Base-by-base conservation (phyloP, 1,284 basidiomycete genomes). In the Xerocomus minutiporus region DNA sequence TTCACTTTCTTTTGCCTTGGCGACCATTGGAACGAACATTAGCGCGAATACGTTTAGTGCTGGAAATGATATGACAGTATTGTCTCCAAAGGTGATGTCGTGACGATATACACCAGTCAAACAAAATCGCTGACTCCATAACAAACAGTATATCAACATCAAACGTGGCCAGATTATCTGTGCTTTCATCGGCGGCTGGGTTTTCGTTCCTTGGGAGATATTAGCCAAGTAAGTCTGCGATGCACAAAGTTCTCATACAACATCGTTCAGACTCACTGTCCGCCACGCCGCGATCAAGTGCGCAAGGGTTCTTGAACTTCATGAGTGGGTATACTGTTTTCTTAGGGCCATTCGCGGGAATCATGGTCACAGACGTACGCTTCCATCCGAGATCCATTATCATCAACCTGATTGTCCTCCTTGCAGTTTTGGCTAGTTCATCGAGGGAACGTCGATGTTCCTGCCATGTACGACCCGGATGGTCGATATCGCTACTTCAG, bases 281-380 rank as follows among this genome's bases (percentile, higher is more conserved):
- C 15, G n/a, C 36, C 8, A 20, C 15, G 36, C 36, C 5, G n/a
- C 13, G n/a, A 25, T 35, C 9, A 45, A 76, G 78, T 40, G 67
- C 82, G 5, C 54, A 71, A 55, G 73, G 75, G 1, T 81, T 81
- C 62, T 57, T 81, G 58, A 68, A 59, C 49, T 81, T 81, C 62
- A 84, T 87, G 82, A 79, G 77, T 29, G 86, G 85, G 9, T 88
- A 87, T 60, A 82, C 85, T 0, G 80, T 88, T 15, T 86, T 88
- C 66, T 68, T 88, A 34, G 86, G 86, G 0, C 86, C 86, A 5
- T 84, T 88, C 60, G 83, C 85, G 29, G 86, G 82, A 32, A 81
- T 88, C 51, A 88, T 88, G 83, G 70, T 84, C 20, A 76, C 78
- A n/a, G 86, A 88, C 64, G 84, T 86, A 57, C 59, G 81, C 70